Evolutionary conservation across 768 basidiomycete genomes (phyloP).

Genomic region (Multifurca ochricompacta): DNA sequence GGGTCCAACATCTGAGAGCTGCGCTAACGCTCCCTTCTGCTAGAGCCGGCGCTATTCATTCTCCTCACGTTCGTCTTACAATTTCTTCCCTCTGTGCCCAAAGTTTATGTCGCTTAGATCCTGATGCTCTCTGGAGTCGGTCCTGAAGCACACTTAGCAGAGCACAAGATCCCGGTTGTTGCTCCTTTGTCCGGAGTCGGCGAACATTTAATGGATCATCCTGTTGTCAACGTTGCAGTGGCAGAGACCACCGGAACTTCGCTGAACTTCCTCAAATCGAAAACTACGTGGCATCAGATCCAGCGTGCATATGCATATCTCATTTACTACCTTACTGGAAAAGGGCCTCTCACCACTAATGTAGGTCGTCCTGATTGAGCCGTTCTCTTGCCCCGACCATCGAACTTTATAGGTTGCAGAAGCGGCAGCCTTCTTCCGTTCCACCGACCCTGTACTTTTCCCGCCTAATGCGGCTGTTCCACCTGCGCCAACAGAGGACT

Average conservation of each 20-base stretch:
- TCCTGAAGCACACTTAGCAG: constrained; percentile 47
- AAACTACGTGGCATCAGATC: not conserved
- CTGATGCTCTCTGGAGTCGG: constrained; percentile 74
- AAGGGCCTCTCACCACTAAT: constrained; percentile 47
- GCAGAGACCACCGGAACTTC: constrained; percentile 43
- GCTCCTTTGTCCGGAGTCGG: constrained; percentile 70
- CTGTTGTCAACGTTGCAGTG: constrained; percentile 43
- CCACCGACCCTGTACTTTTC: constrained; percentile 41
- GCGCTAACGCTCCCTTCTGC: not conserved
- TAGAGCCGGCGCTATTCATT: constrained; percentile 57
- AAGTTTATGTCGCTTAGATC: constrained; percentile 32
- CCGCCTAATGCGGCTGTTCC: constrained; percentile 21
- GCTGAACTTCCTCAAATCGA: constrained; percentile 32
- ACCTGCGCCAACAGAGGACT: constrained; percentile 22
- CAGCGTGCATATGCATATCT: constrained; percentile 23
- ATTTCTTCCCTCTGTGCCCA: not conserved
- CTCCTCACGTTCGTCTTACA: constrained; percentile 39
- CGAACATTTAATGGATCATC: constrained; percentile 63
- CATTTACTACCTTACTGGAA: constrained; percentile 38
- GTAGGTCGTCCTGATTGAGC: constrained; percentile 28
- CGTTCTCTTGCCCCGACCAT: not conserved
- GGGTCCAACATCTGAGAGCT: not conserved
- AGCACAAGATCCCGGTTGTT: constrained; percentile 46
- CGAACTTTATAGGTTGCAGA: constrained; percentile 30
- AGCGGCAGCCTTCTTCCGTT: constrained; percentile 46